Conservation (phyloP, 179 eudicot genomes). For the Amaranthus tricolor region DNA sequence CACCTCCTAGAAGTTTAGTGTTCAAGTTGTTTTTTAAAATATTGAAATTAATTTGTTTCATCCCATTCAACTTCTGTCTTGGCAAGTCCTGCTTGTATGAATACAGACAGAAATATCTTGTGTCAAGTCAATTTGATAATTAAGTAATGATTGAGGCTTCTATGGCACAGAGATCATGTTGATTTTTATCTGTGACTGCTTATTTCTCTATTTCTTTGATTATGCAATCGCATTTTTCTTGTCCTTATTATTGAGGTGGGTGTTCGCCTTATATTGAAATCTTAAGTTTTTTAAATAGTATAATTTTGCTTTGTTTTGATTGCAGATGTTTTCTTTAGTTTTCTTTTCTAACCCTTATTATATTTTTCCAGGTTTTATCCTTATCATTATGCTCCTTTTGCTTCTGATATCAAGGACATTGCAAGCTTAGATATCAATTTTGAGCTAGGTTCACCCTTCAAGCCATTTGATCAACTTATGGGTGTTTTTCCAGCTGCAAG, state of each 20-base stretch:
- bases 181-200: neutral
- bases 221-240: neutral
- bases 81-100: neutral
- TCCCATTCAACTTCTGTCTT: neutral
- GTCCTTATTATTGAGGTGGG: neutral
- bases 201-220: neutral
- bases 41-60: neutral
- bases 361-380: slow-evolving; percentile 84
- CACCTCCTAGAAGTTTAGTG: neutral
- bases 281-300: neutral
- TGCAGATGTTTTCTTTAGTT: neutral
- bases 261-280: too few relatives aligned
- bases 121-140: neutral
- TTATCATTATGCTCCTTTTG: slow-evolving; percentile 99
- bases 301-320: neutral
- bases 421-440: slow-evolving; percentile 61
- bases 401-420: slow-evolving; percentile 85
- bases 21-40: neutral
- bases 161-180: neutral
- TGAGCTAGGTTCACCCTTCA: slow-evolving; percentile 86
- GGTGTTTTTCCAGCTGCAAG: slow-evolving; percentile 99
- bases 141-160: neutral
- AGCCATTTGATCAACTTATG: slow-evolving; percentile 91
- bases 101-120: neutral
- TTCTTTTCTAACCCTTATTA: neutral